Evolutionary conservation across 148 eudicot species (phyloP), one percentile per base, ranked within the genome.

Genomic region (Amaranthus hypochondriacus): DNA sequence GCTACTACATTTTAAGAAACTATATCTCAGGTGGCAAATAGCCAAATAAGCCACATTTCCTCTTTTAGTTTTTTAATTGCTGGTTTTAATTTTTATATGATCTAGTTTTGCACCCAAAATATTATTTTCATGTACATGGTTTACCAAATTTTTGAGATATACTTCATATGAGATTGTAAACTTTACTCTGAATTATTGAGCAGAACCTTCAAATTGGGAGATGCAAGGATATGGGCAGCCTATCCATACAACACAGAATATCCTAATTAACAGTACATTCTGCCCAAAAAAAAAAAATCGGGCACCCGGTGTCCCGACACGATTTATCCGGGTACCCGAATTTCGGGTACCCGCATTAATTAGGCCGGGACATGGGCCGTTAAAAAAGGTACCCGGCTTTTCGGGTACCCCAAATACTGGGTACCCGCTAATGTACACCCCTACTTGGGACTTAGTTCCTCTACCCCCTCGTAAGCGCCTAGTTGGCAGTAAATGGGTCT

Each of bases 171-270:
- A 46, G 48, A 15, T 65, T 77, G 54, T 7, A 14, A 18, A 21
- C 9, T 56, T 56, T 62, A 71, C 11, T 63, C 57, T 68, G 39
- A 66, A 76, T 67, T 55, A 77, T 76, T 80, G 77, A 64, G 70
- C 96, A 94, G 97, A 91, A 81, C 98, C 98, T 60, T 92, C 91
- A 57, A 94, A 88, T 77, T 94, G 98, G 98, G 92, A 94, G 88
- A 83, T 91, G 97, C 98, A 94, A 73, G 97, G 97, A 77, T 90
- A 83, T 83, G 97, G 86, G 76, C 83, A 65, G 79, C 98, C 98
- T 78, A 94, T 91, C 70, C 92, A 94, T 72, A 94, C 98, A 43
- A 94, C 75, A 62, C 84, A 14, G 68, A 81, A 48, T 94, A 87
- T 83, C 97, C 98, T 28, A 28, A 28, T 28, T 28, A 28, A 28